Percentiles rank a stretch among this genome's conserved stretches.
These are phyloP conservation scores for Adiantum capillusveneris DNA, from an alignment of 75 land plant genomes.

Conservation along the genomic window DNA sequence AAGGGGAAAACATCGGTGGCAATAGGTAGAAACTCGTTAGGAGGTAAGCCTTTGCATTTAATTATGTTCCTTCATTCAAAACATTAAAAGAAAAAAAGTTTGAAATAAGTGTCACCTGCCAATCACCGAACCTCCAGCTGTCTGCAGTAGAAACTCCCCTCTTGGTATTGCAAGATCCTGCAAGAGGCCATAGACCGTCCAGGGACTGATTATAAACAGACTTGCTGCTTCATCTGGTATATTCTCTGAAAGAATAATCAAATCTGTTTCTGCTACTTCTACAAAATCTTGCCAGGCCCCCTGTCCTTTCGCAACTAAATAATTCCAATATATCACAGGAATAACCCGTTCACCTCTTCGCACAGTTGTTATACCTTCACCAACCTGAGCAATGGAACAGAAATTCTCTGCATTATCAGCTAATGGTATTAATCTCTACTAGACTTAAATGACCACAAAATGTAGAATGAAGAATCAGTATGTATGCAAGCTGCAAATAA, in stretches of 20 bases:
- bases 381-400: no score
- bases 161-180: conserved; percentile 17
- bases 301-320: conserved; percentile 17
- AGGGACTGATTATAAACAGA: conserved; percentile 35
- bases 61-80: no score
- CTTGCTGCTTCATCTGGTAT: conserved; percentile 27
- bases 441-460: no score
- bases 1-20: no score
- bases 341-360: conserved; percentile 24
- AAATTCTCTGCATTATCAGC: no score
- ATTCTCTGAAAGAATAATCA: conserved; percentile 14
- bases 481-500: no score
- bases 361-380: conserved; percentile 24
- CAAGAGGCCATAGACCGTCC: conserved; percentile 31
- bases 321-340: conserved; percentile 28
- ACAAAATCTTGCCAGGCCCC: conserved; percentile 41
- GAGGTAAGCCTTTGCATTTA: no score
- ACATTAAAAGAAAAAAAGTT: no score
- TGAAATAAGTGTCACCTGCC: conserved; percentile 21
- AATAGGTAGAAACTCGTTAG: no score
- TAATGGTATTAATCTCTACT: no score
- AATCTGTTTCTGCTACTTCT: conserved; percentile 24
- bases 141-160: conserved; percentile 26
- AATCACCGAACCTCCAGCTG: conserved; percentile 26
- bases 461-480: no score